Evolutionary conservation across 2,329 filamentous ascomycete genomes (phyloP), one percentile per base, ranked within the genome.

Genomic region (Erysiphe pulchra): DNA sequence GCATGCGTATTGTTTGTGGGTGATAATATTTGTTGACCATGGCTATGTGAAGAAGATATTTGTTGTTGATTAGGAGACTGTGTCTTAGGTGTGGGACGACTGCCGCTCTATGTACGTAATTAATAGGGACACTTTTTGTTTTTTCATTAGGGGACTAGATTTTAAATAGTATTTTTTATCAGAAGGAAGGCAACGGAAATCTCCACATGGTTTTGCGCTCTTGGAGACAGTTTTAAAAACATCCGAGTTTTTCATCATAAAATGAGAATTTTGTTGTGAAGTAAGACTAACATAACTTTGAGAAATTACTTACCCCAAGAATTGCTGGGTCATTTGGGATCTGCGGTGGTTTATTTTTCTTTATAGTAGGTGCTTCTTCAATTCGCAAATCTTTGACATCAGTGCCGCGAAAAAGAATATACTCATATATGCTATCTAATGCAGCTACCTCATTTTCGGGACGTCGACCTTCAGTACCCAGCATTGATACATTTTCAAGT

Each of bases 101-200:
- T 33, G 13, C 42, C 42, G 42, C 42, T 44, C 42, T 44, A 18
- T 18, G 14, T 3, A 2, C 4, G 28, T 11, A 11, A 1, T 38
- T 38, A 13, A 5, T 18, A 16, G 6, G n/a, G 13, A 38, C 2
- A 38, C 9, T 12, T 11, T 3, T 33, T 33, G 32, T 33, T 33
- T 12, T 14, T 13, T n/a, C 33, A 34, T n/a, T 1, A 5, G n/a
- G 1, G 4, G 4, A 14, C 2, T 4, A 34, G 4, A 14, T 14
- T 34, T 34, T 14, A 14, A 11, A 34, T 34, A 6, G 6, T 14
- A 14, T 11, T 14, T 34, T 34, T 34, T 12, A 76, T 93, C 85
- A 94, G 85, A 93, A 94, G 86, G 86, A 94, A 94, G 86, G 85
- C 86, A 94, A 93, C 86, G 85, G 86, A 93, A 50, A 78, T 75